These are phyloP conservation scores for Trichomonas vaginalis DNA, from an alignment of 208 protist genomes.

Conservation along the genomic window DNA sequence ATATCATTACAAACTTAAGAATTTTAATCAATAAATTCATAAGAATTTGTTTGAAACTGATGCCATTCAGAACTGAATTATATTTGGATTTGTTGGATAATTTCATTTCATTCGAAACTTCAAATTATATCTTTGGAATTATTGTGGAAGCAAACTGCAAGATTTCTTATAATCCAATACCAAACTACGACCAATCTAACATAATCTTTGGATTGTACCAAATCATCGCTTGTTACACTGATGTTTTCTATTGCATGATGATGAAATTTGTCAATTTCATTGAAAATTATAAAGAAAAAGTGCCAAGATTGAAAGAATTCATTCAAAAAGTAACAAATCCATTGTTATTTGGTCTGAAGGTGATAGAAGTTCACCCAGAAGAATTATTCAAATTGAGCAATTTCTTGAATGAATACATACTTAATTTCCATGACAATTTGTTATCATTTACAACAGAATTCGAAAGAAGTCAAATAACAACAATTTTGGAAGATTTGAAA, in stretches of 20 bases:
- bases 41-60: background rate
- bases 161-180: background rate
- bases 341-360: background rate
- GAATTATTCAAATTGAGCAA: too few relatives aligned
- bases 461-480: too few relatives aligned
- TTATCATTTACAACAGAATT: too few relatives aligned
- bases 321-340: background rate
- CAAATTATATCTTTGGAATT: background rate
- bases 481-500: too few relatives aligned
- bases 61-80: background rate
- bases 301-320: background rate
- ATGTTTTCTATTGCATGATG: background rate
- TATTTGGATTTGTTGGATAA: background rate
- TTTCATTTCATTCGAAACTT: background rate
- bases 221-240: background rate
- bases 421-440: too few relatives aligned
- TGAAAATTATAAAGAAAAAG: background rate
- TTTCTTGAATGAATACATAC: too few relatives aligned
- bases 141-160: background rate
- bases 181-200: background rate
- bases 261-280: background rate
- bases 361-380: too few relatives aligned
- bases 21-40: background rate
- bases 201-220: background rate
- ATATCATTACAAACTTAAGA: background rate